Conservation (phyloP, 2,329 filamentous ascomycete species). For the Geosmithia morbida region DNA sequence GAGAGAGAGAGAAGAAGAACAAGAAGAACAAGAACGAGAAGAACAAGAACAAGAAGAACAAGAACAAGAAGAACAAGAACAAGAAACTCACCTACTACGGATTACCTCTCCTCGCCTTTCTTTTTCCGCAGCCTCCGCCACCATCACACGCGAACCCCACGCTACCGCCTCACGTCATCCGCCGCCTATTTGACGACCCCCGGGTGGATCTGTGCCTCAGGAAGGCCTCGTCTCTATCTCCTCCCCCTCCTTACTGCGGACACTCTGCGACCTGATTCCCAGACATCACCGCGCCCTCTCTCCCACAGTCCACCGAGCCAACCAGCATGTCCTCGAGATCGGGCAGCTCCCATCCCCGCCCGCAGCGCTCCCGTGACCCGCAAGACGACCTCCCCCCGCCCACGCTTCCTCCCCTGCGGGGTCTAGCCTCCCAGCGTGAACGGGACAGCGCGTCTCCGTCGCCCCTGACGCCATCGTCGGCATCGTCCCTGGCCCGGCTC, state of each 20-base stretch:
- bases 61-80: no score
- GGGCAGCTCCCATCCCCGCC: neutral
- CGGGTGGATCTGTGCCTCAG: neutral
- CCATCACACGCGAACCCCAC: neutral
- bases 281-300: no score
- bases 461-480: neutral
- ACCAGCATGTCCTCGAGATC: conserved; percentile 3
- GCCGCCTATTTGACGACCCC: neutral
- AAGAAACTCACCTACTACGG: no score
- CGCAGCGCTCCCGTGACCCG: conserved; percentile 1
- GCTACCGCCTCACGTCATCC: neutral
- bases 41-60: no score
- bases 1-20: no score
- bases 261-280: neutral
- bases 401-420: conserved; percentile 2
- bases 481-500: neutral
- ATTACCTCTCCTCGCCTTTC: no score
- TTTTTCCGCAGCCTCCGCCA: neutral
- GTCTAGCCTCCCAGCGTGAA: conserved; percentile 1
- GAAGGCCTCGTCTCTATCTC: neutral
- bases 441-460: neutral
- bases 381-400: conserved; percentile 1
- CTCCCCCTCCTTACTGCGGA: neutral
- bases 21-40: no score
- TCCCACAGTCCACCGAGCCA: no score